Base-by-base conservation (phyloP, 2,329 filamentous ascomycete species). In the Epichloe festucae region DNA sequence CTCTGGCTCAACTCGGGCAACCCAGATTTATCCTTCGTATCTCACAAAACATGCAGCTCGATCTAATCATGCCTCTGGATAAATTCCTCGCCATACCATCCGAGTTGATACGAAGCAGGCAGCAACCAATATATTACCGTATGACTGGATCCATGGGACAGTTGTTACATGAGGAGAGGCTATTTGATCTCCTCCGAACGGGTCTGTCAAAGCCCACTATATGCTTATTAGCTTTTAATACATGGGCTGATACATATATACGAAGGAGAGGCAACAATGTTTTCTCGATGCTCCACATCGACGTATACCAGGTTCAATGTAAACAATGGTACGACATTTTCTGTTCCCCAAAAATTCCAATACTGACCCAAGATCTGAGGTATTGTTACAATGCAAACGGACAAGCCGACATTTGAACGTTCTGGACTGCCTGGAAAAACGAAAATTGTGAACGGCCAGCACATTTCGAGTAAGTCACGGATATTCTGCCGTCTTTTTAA, bases 171-270 rank as follows among this genome's bases (percentile, higher is more conserved):
- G 79, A 80, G 1, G 78, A 82, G 0, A 95, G 96, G 60, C 89
- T 95, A 61, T 84, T 79, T n/a, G 74, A 82, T 43, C 90, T 94
- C 63, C 83, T 97, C 58, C 95, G 95, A 66, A 77, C 76, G 54
- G 86, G 87, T 87, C 69, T 21, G 63, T 19, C 63, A 5, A 14
- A 17, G 0, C 14, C 8, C 11, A 15, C 2, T 17, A 23, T 36
- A 6, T 46, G 10, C 5, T 48, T 19, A 17, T 14, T 4, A 3
- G 31, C 3, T 43, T 11, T 12, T 27, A 15, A 21, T 10, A 47
- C 10, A 8, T 5, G n/a, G 12, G 19, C 31, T 35, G 23, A 21
- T 19, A 46, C 19, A 3, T 17, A 19, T 4, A 34, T 4, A 27
- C 0, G 2, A 53, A 89, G 88, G 88, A 5, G 83, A 89, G 62